These are phyloP conservation scores for Lotus japonicus DNA, from an alignment of 306 rosid genomes.

Conservation along the genomic window DNA sequence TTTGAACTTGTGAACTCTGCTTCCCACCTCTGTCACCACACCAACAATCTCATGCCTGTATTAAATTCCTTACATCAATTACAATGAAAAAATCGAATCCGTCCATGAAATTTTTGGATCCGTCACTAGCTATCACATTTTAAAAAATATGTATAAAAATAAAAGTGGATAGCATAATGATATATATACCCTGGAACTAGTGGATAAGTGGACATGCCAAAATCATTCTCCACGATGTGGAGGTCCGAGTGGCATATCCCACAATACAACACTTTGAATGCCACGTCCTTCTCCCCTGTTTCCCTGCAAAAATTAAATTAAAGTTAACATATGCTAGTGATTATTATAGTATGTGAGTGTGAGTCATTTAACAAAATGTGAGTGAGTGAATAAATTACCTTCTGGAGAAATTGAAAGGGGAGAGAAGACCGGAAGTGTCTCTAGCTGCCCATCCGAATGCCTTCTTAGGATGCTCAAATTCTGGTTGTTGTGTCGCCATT, in stretches of 20 bases:
- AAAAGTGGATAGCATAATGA: no score
- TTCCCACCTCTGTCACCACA: slow-evolving; percentile 49
- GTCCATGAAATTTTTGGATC: no score
- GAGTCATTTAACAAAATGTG: no score
- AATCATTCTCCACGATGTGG: slow-evolving; percentile 36
- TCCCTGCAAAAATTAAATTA: slow-evolving; percentile 17
- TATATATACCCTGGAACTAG: slow-evolving; percentile 39
- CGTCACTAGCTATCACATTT: no score
- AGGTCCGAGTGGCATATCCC: slow-evolving; percentile 57
- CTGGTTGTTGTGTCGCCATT: slow-evolving; percentile 6
- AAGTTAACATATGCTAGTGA: not conserved
- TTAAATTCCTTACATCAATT: not conserved
- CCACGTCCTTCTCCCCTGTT: slow-evolving; percentile 35
- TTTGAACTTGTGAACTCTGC: slow-evolving; percentile 37
- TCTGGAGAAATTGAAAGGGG: slow-evolving; percentile 42
- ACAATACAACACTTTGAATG: slow-evolving; percentile 40
- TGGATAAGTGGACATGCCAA: slow-evolving; percentile 33
- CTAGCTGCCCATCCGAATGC: slow-evolving; percentile 42
- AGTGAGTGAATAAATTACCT: slow-evolving; percentile 3
- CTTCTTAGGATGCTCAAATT: slow-evolving; percentile 28
- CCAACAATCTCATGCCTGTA: slow-evolving; percentile 51
- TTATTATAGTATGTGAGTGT: no score
- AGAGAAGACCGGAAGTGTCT: slow-evolving; percentile 32
- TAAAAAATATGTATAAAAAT: no score
- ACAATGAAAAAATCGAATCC: not conserved